Evolutionary conservation across 345 rosid species (phyloP).

Genomic region (Hirschfeldia incana): DNA sequence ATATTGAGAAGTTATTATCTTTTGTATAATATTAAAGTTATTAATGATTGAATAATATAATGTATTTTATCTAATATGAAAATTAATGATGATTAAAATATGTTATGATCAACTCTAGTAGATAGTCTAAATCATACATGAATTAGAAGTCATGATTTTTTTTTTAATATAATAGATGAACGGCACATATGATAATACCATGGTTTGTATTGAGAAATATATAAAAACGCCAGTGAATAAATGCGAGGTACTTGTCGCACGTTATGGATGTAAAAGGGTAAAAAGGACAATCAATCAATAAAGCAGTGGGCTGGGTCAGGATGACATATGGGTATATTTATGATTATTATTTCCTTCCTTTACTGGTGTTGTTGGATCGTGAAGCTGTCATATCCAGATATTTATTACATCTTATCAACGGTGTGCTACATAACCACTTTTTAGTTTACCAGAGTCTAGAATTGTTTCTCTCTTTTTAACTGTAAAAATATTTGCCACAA

Average conservation of each 20-base stretch:
- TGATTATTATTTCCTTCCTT: not conserved
- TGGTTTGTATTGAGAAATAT: not conserved
- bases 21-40: no score
- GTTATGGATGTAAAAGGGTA: slow-evolving; percentile 20
- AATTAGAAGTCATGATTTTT: no score
- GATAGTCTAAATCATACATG: no score
- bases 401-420: slow-evolving; percentile 23
- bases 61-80: no score
- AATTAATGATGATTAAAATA: no score
- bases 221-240: not conserved
- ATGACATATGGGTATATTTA: slow-evolving; percentile 21
- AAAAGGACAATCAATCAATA: not conserved
- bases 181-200: no score
- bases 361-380: slow-evolving; percentile 6
- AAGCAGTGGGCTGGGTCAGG: slow-evolving; percentile 7
- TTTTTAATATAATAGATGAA: no score
- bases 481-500: not conserved
- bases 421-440: not conserved
- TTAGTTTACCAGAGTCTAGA: not conserved
- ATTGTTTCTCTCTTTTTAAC: not conserved
- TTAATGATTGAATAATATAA: no score
- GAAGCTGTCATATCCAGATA: slow-evolving; percentile 17
- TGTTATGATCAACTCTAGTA: no score
- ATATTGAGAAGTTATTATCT: no score
- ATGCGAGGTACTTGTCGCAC: not conserved